Evolutionary conservation across 169 alveolate genomes (phyloP).

Genomic region (Cryptosporidium ubiquitum): DNA sequence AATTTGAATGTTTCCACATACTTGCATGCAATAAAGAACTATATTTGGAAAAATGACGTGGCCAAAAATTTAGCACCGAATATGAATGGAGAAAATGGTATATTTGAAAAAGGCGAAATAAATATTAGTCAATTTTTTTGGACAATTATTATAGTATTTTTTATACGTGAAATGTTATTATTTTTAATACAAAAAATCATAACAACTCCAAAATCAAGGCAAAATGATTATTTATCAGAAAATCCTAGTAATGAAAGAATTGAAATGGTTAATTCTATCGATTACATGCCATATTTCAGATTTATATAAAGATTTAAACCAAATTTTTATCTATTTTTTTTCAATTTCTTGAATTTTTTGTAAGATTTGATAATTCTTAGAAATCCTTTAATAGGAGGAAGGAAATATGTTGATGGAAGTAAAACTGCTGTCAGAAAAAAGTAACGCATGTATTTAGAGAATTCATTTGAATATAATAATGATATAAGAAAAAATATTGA

Average conservation of each 20-base stretch:
- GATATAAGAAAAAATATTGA: constrained; percentile 7
- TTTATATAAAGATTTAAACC: neutral
- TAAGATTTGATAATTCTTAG: constrained; percentile 30
- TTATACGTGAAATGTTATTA: constrained; percentile 37
- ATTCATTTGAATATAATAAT: constrained; percentile 1
- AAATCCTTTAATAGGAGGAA: constrained; percentile 49
- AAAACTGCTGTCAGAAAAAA: neutral
- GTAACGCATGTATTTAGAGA: constrained; percentile 28
- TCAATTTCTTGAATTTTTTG: constrained; percentile 15
- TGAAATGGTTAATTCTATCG: neutral
- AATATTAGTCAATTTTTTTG: constrained; percentile 15
- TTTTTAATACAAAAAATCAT: constrained; percentile 18
- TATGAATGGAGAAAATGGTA: neutral
- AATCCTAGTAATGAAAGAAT: neutral
- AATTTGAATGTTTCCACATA: neutral
- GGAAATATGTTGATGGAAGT: constrained; percentile 3
- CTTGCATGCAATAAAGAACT: neutral
- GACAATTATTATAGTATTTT: constrained; percentile 16
- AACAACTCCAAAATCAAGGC: neutral
- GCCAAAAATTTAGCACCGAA: neutral
- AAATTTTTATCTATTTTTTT: neutral
- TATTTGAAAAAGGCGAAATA: neutral
- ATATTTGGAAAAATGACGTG: neutral
- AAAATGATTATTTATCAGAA: neutral
- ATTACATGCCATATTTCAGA: constrained; percentile 18